Conservation (phyloP, 129 eudicot genomes). For the Flaveria linearis region DNA sequence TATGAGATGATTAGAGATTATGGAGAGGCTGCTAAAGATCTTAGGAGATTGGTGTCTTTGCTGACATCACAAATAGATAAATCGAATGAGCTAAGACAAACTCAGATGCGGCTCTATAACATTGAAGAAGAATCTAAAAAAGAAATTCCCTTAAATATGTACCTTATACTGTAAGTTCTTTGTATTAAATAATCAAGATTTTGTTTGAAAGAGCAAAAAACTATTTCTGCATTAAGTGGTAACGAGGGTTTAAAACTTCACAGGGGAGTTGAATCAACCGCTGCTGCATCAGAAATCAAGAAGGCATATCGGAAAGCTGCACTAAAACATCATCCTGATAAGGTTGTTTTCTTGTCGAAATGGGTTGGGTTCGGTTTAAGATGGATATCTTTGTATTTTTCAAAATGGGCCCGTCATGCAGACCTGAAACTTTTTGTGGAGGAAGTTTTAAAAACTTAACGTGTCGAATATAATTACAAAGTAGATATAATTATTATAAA, state of each 20-base stretch:
- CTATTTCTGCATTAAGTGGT: not conserved
- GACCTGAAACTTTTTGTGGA: not conserved
- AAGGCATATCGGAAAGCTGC: constrained; percentile 99
- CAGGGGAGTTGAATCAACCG: constrained; percentile 87
- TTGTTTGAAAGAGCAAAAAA: not conserved
- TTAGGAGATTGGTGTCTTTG: constrained; percentile 51
- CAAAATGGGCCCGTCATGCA: not conserved
- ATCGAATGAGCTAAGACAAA: constrained; percentile 56
- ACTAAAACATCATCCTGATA: constrained; percentile 94
- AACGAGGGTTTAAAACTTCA: constrained; percentile 11
- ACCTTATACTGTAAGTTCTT: constrained; percentile 74
- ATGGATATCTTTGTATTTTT: not conserved
- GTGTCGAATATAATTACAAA: not conserved
- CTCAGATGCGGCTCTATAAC: constrained; percentile 47
- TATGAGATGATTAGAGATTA: constrained; percentile 84
- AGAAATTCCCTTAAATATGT: constrained; percentile 58
- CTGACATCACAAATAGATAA: constrained; percentile 52
- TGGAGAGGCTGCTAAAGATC: constrained; percentile 66
- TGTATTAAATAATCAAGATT: not conserved
- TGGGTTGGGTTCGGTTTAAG: not conserved
- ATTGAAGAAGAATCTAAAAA: constrained; percentile 68
- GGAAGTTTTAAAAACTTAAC: not conserved
- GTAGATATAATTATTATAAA: not conserved
- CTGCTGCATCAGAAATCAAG: constrained; percentile 73
- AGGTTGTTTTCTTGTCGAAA: constrained; percentile 48